Conservation (phyloP, 2,329 filamentous ascomycete species). For the Fusarium cicatricum region DNA sequence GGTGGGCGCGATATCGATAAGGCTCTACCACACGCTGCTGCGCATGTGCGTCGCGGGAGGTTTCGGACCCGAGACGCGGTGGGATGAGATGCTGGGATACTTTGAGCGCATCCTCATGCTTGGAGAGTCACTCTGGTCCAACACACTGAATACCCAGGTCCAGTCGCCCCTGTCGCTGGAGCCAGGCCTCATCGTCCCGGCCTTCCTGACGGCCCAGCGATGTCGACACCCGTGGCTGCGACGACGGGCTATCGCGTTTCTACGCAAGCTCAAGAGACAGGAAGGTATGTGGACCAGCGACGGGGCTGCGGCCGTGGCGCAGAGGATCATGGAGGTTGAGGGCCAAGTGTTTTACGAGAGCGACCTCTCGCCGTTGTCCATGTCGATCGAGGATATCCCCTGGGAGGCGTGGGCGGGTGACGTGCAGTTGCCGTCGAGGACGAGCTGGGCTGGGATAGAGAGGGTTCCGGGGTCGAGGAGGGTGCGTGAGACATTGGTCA, state of each 20-base stretch:
- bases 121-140: conserved; percentile 27
- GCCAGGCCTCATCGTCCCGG: conserved; percentile 44
- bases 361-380: conserved; percentile 3
- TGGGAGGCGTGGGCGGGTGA: conserved; percentile 38
- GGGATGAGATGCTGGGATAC: conserved; percentile 41
- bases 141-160: conserved; percentile 18
- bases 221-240: conserved; percentile 45
- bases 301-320: conserved; percentile 37
- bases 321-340: conserved; percentile 35
- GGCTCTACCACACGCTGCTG: conserved; percentile 44
- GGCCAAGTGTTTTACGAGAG: conserved; percentile 30
- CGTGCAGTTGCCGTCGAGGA: conserved; percentile 6
- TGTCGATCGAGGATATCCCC: conserved; percentile 15
- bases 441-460: conserved; percentile 35
- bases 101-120: conserved; percentile 42
- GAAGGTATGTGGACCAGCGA: conserved; percentile 47
- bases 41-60: conserved; percentile 29
- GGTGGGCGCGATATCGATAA: conserved; percentile 32
- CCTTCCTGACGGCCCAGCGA: conserved; percentile 39
- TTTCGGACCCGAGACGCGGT: conserved; percentile 41
- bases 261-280: conserved; percentile 41
- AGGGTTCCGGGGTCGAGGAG: conserved; percentile 33
- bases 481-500: conserved; percentile 37
- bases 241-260: conserved; percentile 36
- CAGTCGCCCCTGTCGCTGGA: conserved; percentile 43